phyloP scores from a whole-genome alignment of 2,329 filamentous ascomycete genomes.

The Trichothecium roseum region DNA sequence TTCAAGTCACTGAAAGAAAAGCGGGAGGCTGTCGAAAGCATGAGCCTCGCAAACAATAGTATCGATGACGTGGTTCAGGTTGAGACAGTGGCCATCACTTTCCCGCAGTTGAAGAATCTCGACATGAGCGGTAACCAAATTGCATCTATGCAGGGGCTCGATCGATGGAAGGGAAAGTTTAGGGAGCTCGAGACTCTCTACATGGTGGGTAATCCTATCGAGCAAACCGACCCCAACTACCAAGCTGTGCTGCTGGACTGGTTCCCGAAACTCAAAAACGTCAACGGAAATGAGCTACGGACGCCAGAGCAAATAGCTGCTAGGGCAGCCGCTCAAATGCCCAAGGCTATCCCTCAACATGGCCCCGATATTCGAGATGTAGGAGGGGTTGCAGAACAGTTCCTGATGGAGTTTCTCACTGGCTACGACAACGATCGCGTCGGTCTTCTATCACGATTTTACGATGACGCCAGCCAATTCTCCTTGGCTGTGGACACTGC shows the following conservation, averaged over 20 bases:
- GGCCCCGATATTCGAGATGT: slow-evolving; percentile 66
- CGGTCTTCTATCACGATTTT: slow-evolving; percentile 53
- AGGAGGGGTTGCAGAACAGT: slow-evolving; percentile 62
- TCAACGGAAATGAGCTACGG: slow-evolving; percentile 68
- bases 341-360: slow-evolving; percentile 50
- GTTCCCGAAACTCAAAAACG: slow-evolving; percentile 69
- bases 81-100: slow-evolving; percentile 63
- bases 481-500: slow-evolving; percentile 62
- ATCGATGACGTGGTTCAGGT: slow-evolving; percentile 64
- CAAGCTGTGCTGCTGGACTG: slow-evolving; percentile 62
- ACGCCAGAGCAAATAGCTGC: slow-evolving; percentile 59
- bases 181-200: slow-evolving; percentile 71
- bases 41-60: slow-evolving; percentile 73
- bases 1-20: slow-evolving; percentile 66
- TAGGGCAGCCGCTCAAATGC: slow-evolving; percentile 34
- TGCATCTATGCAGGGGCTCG: slow-evolving; percentile 53
- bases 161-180: slow-evolving; percentile 72
- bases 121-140: slow-evolving; percentile 82
- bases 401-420: slow-evolving; percentile 63
- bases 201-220: slow-evolving; percentile 66
- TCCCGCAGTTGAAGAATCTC: slow-evolving; percentile 79
- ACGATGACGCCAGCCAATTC: slow-evolving; percentile 67
- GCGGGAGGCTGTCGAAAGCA: slow-evolving; percentile 67
- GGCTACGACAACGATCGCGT: slow-evolving; percentile 64
- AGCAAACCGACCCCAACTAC: slow-evolving; percentile 47